Conservation (phyloP, 495 filamentous ascomycete genomes). For the Penicillium canariense region DNA sequence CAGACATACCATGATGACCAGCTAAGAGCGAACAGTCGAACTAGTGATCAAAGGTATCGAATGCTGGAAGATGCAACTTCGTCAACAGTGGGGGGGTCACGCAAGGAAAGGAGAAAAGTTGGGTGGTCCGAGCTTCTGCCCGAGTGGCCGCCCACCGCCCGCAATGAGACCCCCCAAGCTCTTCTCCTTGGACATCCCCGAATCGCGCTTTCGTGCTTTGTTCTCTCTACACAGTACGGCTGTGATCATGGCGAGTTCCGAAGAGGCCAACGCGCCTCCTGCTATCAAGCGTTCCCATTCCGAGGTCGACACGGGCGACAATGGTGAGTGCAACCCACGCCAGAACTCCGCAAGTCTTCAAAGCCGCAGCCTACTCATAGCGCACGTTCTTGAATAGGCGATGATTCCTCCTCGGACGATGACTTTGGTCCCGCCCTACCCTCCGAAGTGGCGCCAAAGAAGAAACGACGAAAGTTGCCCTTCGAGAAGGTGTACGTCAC, state of each 20-base stretch:
- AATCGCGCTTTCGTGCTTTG: not conserved
- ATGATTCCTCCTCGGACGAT: conserved; percentile 80
- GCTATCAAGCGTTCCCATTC: conserved; percentile 39
- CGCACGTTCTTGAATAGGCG: conserved; percentile 20
- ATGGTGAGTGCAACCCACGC: conserved; percentile 25
- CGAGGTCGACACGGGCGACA: conserved; percentile 36
- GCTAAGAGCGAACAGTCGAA: conserved; percentile 24
- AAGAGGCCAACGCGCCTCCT: conserved; percentile 19
- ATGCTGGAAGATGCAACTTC: conserved; percentile 24
- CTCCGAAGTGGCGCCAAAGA: conserved; percentile 71
- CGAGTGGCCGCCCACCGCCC: conserved; percentile 32
- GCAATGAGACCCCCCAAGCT: conserved; percentile 6
- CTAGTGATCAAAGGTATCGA: conserved; percentile 24
- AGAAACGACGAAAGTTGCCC: conserved; percentile 84
- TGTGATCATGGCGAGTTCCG: conserved; percentile 31
- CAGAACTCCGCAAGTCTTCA: conserved; percentile 2
- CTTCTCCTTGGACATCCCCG: conserved; percentile 9
- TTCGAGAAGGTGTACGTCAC: conserved; percentile 93
- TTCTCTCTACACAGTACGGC: not conserved
- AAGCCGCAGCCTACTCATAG: conserved; percentile 18
- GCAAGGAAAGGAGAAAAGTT: conserved; percentile 40
- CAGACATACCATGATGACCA: conserved; percentile 37
- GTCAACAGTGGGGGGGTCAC: conserved; percentile 29
- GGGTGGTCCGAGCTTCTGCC: conserved; percentile 41
- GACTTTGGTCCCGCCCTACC: conserved; percentile 91